Conservation (phyloP, 805 yeast genomes). For the Saccharomycopsis schoenii region DNA sequence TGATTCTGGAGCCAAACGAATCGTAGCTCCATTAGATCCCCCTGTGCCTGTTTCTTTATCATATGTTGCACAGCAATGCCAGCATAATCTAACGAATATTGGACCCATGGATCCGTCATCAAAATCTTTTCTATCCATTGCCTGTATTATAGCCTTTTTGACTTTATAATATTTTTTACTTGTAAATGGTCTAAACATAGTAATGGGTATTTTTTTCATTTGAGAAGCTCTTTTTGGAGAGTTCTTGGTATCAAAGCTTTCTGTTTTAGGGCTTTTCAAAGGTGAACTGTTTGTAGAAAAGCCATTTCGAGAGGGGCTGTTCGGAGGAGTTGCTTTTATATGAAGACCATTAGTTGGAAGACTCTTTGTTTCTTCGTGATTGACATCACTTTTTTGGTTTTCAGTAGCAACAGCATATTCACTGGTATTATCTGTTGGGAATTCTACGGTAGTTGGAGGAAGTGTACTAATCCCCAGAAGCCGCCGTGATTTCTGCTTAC, state of each 20-base stretch:
- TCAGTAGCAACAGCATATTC: not conserved
- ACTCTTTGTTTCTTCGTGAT: not conserved
- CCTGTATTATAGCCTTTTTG: slow-evolving; percentile 26
- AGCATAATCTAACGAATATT: slow-evolving; percentile 35
- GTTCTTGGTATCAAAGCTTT: not conserved
- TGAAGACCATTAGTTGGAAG: not conserved
- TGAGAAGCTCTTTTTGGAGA: not conserved
- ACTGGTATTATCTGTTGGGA: not conserved
- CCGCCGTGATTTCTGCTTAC: not conserved
- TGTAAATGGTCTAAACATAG: not conserved
- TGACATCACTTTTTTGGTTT: not conserved
- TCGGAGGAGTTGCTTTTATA: not conserved
- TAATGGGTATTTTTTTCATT: not conserved
- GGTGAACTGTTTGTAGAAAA: not conserved
- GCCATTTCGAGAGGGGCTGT: not conserved
- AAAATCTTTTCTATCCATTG: slow-evolving; percentile 15
- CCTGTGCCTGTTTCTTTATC: slow-evolving; percentile 26
- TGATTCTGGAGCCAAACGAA: slow-evolving; percentile 34
- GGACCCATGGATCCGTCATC: slow-evolving; percentile 36
- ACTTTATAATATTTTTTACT: slow-evolving; percentile 26
- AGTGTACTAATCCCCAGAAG: slow-evolving; percentile 5
- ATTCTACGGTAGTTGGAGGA: slow-evolving; percentile 5
- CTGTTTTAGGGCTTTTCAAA: not conserved
- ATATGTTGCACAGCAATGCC: slow-evolving; percentile 43
- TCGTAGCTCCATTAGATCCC: slow-evolving; percentile 32